Percentiles rank a stretch among this genome's conserved stretches.
Conservation (phyloP, 768 basidiomycete genomes). For the Clathrus columnatus region DNA sequence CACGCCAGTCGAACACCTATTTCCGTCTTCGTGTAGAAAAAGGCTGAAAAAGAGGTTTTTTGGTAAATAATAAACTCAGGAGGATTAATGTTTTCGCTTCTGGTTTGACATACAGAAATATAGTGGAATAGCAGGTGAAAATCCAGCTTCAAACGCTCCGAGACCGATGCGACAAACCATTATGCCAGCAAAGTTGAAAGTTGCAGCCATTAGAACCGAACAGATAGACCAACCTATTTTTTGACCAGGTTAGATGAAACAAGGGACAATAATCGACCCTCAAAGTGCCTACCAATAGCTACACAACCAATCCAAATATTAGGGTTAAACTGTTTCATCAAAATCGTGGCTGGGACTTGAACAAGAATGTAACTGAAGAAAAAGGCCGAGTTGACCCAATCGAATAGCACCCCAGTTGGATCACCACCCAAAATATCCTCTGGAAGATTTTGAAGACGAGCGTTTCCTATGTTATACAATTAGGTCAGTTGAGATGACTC, state of each 20-base stretch:
- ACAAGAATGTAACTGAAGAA: constrained; percentile 71
- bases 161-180: constrained; percentile 50
- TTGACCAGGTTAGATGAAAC: neutral
- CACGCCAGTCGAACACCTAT: constrained; percentile 69
- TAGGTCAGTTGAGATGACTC: neutral
- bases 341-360: constrained; percentile 56
- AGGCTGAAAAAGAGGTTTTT: constrained; percentile 32
- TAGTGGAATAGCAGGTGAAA: constrained; percentile 68
- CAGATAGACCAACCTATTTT: constrained; percentile 55
- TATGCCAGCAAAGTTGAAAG: constrained; percentile 52
- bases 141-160: constrained; percentile 73
- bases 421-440: constrained; percentile 59
- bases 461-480: constrained; percentile 37
- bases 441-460: constrained; percentile 62
- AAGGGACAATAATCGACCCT: neutral
- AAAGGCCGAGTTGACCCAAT: constrained; percentile 71
- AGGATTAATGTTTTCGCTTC: too few species aligned
- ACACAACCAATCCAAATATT: constrained; percentile 56
- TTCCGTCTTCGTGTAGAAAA: constrained; percentile 70
- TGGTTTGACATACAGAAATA: constrained; percentile 54
- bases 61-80: neutral
- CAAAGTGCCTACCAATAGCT: constrained; percentile 32
- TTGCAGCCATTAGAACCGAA: constrained; percentile 63
- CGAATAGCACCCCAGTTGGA: constrained; percentile 58
- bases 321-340: constrained; percentile 62